Conservation (phyloP, 2,329 filamentous ascomycete genomes). For the Penicillium sp. region DNA sequence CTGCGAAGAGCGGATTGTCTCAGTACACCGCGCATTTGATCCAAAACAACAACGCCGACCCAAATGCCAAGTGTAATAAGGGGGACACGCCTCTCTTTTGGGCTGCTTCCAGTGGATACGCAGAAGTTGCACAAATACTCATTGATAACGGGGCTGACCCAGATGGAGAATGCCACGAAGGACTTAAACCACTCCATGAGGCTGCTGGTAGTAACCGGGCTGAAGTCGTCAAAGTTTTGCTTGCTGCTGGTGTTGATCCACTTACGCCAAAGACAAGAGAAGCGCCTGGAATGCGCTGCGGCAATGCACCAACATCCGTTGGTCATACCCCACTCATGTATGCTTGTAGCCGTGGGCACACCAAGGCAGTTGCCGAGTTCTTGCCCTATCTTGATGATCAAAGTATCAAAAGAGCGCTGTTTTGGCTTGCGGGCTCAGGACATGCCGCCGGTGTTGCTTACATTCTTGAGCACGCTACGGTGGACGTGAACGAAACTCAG, state of each 20-base stretch:
- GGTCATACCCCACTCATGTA: conserved; percentile 11
- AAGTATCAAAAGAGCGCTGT: not conserved
- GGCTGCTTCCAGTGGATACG: conserved; percentile 12
- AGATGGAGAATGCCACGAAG: conserved; percentile 10
- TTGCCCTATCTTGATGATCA: not conserved
- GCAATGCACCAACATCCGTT: not conserved
- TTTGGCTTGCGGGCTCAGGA: conserved; percentile 5
- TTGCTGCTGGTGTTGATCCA: conserved; percentile 16
- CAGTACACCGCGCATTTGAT: conserved; percentile 9
- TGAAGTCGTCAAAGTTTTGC: conserved; percentile 17
- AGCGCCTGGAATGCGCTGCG: not conserved
- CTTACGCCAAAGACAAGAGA: conserved; percentile 12
- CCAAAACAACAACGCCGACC: conserved; percentile 1
- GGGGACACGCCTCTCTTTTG: conserved; percentile 1
- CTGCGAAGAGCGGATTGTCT: conserved; percentile 10
- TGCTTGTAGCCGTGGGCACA: conserved; percentile 8
- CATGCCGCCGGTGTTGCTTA: conserved; percentile 4
- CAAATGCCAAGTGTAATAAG: not conserved
- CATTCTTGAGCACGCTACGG: conserved; percentile 2
- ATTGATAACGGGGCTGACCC: conserved; percentile 15
- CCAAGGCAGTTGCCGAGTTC: conserved; percentile 4
- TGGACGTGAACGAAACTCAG: conserved; percentile 3
- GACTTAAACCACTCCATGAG: conserved; percentile 20
- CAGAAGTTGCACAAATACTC: conserved; percentile 14
- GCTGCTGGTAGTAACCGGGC: conserved; percentile 17